Evolutionary conservation across 257 asterid species (phyloP).

Genomic region (Ehretia macrophylla): DNA sequence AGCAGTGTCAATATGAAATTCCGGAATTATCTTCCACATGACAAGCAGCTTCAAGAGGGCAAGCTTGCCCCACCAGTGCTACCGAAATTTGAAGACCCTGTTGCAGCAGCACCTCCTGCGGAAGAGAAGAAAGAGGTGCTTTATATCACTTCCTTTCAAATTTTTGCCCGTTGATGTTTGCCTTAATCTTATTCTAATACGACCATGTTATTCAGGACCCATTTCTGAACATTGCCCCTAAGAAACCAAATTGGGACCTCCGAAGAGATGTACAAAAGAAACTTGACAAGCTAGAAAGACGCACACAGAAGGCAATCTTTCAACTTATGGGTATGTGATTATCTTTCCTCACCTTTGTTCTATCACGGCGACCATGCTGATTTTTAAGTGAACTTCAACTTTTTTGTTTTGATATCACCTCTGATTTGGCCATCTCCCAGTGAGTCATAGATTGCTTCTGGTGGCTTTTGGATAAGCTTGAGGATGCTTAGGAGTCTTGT

Average conservation of each 20-base stretch:
- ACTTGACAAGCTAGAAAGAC: slow-evolving; percentile 86
- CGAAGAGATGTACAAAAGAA: slow-evolving; percentile 90
- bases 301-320: slow-evolving; percentile 78
- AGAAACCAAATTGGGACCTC: slow-evolving; percentile 97
- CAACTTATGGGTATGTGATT: slow-evolving; percentile 62
- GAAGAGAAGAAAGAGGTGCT: slow-evolving; percentile 83
- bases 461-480: no score
- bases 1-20: slow-evolving; percentile 72
- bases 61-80: slow-evolving; percentile 81
- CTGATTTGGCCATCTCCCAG: no score
- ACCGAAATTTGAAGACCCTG: slow-evolving; percentile 90
- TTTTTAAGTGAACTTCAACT: neutral
- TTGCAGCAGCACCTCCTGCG: slow-evolving; percentile 45
- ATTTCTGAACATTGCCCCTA: slow-evolving; percentile 89
- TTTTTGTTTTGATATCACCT: neutral
- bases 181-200: neutral
- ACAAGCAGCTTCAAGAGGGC: slow-evolving; percentile 92
- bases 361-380: neutral
- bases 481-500: no score
- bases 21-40: slow-evolving; percentile 96
- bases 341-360: slow-evolving; percentile 6
- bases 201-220: slow-evolving; percentile 54
- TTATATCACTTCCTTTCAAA: neutral
- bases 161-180: neutral
- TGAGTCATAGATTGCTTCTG: no score